These are phyloP conservation scores for Dryas octopetala DNA, from an alignment of 306 rosid species.

Conservation along the genomic window DNA sequence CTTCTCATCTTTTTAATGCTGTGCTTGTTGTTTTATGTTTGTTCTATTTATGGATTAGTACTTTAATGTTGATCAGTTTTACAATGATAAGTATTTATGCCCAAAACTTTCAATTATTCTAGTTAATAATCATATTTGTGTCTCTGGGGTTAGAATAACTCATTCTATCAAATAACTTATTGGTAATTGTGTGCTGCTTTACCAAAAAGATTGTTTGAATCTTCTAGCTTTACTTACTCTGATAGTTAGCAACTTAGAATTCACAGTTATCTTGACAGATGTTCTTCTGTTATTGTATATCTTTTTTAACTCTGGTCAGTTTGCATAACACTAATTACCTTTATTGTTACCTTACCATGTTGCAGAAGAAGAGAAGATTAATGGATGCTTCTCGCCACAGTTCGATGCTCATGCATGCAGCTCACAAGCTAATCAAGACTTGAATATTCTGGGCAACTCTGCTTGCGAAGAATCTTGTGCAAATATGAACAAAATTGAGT, in stretches of 20 bases:
- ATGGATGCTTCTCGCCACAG: conserved; percentile 59
- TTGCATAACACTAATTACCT: background rate
- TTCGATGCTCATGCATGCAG: conserved; percentile 44
- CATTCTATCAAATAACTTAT: background rate
- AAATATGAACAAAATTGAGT: conserved; percentile 17
- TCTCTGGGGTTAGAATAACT: background rate
- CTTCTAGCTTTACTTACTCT: background rate
- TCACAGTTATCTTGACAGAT: background rate
- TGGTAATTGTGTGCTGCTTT: background rate
- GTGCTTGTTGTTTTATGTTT: background rate
- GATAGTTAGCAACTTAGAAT: background rate
- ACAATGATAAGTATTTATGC: background rate
- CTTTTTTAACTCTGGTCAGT: background rate
- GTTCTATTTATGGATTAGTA: no score
- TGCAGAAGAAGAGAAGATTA: conserved; percentile 62
- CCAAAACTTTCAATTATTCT: background rate
- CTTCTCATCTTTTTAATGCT: background rate
- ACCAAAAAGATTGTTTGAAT: background rate
- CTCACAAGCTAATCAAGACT: conserved; percentile 37
- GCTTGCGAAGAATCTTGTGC: conserved; percentile 32
- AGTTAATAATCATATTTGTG: background rate
- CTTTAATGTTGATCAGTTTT: background rate
- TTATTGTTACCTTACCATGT: conserved; percentile 15
- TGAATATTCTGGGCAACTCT: conserved; percentile 32
- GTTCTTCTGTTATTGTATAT: background rate